Base-by-base conservation (phyloP, 2,329 filamentous ascomycete genomes). In the Phaeosphaeriaceae sp. region DNA sequence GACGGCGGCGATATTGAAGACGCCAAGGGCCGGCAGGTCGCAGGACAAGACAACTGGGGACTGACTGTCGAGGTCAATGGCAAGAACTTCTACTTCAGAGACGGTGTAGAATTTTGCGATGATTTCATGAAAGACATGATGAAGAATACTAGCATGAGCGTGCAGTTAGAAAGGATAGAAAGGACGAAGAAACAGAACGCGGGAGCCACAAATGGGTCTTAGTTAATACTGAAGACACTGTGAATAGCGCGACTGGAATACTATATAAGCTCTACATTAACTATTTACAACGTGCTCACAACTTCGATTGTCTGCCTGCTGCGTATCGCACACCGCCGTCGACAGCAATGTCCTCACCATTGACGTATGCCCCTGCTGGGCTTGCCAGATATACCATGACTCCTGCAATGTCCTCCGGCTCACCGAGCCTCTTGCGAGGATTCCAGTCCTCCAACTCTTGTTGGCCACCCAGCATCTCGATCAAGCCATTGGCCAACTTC, bases 401-500 rank as follows among this genome's bases (percentile, higher is more conserved):
- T 6, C 73, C 76, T 19, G 74, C 76, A 55, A 78, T 77, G 44
- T 78, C 76, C 50, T 75, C 71, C 1, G 74, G 67, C 45, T 72
- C 66, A 2, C 76, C 76, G 3, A 78, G 53, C 36, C 73, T 61
- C 52, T 69, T 70, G 2, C 74, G 60, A 0, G 76, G 76, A 51
- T 75, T 77, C 15, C 50, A 60, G 19, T 73, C 64, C 25, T 71
- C 65, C 15, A 78, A 52, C 46, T 70, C 82, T 68, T 85, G 78
- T 2, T 78, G 76, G 13, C 76, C 76, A 3, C 76, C 77, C 3
- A 77, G 58, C 19, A 69, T 68, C 19, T 78, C 73, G 42, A 79
- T 79, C 49, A 78, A 59, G 3, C 73, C 75, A 31, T 74, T 73
- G 2, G 76, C 74, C 7, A 77, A 58, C 49, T 77, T 76, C 5